Percentiles rank a stretch among this genome's conserved stretches.
Conservation (phyloP, 208 protist species). For the Phytomonas sp. region DNA sequence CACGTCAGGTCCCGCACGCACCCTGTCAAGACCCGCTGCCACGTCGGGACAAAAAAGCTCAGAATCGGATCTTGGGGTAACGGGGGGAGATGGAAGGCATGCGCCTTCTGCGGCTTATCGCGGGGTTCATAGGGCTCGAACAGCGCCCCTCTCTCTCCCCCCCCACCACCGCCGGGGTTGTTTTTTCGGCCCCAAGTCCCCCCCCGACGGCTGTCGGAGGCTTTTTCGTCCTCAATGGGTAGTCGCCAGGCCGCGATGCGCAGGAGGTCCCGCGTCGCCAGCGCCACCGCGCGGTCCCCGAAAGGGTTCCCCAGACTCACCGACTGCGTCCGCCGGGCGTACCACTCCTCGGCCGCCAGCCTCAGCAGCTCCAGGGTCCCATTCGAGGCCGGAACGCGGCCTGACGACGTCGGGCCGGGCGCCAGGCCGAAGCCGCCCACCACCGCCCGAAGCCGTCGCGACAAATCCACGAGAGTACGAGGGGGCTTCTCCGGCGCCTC, state of each 20-base stretch:
- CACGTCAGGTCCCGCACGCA: slow-evolving; percentile 21
- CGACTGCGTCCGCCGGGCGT: not conserved
- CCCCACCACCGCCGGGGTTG: slow-evolving; percentile 22
- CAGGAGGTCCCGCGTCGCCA: not conserved
- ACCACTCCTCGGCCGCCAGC: not conserved
- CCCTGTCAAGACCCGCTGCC: slow-evolving; percentile 28
- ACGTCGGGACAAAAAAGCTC: slow-evolving; percentile 34
- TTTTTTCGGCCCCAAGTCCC: not conserved
- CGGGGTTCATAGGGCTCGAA: slow-evolving; percentile 39
- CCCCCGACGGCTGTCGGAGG: no score
- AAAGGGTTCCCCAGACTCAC: not conserved
- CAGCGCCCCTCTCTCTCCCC: not conserved
- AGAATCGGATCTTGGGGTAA: slow-evolving; percentile 40
- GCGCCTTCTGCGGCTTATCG: slow-evolving; percentile 19
- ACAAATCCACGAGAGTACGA: not conserved
- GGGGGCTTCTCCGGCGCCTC: not conserved
- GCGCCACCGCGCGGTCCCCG: not conserved
- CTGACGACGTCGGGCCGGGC: not conserved
- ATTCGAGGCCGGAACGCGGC: not conserved
- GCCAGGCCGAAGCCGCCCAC: not conserved
- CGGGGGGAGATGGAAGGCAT: slow-evolving; percentile 40
- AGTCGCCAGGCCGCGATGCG: not conserved
- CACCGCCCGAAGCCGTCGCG: not conserved
- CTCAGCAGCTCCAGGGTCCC: not conserved
- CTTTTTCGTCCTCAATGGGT: no score